These are phyloP conservation scores for Conticribra guillardii DNA, from an alignment of 108 stramenopile species.

Conservation along the genomic window DNA sequence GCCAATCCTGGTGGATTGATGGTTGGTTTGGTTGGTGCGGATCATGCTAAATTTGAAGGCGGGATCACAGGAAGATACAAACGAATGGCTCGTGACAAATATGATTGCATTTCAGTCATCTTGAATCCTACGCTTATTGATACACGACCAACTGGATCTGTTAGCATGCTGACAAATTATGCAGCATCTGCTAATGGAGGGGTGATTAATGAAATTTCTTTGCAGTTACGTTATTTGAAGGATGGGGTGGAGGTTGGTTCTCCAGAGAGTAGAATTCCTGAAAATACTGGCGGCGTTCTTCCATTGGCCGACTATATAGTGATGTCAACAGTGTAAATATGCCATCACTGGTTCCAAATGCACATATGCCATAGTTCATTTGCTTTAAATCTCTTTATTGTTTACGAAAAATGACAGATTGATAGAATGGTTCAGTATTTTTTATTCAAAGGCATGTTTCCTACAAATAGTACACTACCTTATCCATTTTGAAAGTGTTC, in stretches of 20 bases:
- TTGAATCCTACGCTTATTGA: slow-evolving; percentile 79
- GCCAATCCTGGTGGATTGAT: slow-evolving; percentile 64
- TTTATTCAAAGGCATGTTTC: too few relatives aligned
- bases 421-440: too few relatives aligned
- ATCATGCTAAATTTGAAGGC: slow-evolving; percentile 77
- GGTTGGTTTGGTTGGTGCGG: slow-evolving; percentile 72
- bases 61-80: slow-evolving; percentile 74
- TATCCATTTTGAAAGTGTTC: too few relatives aligned
- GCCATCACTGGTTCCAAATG: too few relatives aligned
- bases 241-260: slow-evolving; percentile 55
- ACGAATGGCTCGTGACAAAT: slow-evolving; percentile 39
- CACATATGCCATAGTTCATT: too few relatives aligned
- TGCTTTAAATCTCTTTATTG: too few relatives aligned
- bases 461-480: too few relatives aligned
- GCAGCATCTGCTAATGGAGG: slow-evolving; percentile 41
- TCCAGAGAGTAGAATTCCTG: slow-evolving; percentile 35
- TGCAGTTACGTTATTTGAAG: slow-evolving; percentile 75
- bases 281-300: slow-evolving; percentile 68
- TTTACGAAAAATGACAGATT: too few relatives aligned
- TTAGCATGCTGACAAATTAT: slow-evolving; percentile 27
- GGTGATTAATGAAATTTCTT: slow-evolving; percentile 52
- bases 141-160: slow-evolving; percentile 65
- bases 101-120: slow-evolving; percentile 58
- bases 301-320: slow-evolving; percentile 72
- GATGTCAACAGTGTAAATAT: too few relatives aligned